These are phyloP conservation scores for Talaromyces amestolkiae DNA, from an alignment of 2,329 filamentous ascomycete genomes.

Conservation along the genomic window DNA sequence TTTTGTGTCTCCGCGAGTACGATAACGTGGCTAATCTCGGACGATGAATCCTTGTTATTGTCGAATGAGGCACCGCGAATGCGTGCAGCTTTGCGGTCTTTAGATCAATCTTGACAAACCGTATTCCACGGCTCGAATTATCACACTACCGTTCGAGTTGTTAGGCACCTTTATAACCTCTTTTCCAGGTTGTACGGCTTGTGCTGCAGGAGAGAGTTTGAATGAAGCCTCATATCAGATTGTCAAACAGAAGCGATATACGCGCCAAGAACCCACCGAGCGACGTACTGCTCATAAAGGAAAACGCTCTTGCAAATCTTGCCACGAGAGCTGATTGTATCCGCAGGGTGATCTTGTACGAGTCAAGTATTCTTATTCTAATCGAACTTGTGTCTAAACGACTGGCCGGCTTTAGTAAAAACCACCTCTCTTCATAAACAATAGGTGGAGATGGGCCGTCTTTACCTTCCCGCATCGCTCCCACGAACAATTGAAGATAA, in stretches of 20 bases:
- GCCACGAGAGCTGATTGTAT: no score
- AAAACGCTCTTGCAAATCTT: no score
- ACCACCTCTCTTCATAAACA: no score
- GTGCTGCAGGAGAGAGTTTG: not conserved
- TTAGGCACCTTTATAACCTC: not conserved
- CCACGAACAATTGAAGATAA: no score
- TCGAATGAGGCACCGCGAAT: not conserved
- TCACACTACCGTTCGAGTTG: conserved; percentile 2
- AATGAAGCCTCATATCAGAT: not conserved
- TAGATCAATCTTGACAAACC: not conserved
- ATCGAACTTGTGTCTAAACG: no score
- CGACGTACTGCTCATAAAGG: no score
- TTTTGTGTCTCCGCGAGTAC: not conserved
- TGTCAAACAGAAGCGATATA: not conserved
- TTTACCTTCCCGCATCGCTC: no score
- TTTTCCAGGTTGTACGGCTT: not conserved
- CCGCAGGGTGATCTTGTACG: no score
- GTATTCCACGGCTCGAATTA: not conserved
- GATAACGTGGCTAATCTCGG: not conserved
- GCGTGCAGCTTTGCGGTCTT: not conserved
- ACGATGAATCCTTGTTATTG: not conserved
- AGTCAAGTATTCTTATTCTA: no score
- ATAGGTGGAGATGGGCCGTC: no score
- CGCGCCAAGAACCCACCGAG: no score
- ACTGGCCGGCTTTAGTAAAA: no score